Base-by-base conservation (phyloP, 2,329 filamentous ascomycete species). In the Periconia sp. region DNA sequence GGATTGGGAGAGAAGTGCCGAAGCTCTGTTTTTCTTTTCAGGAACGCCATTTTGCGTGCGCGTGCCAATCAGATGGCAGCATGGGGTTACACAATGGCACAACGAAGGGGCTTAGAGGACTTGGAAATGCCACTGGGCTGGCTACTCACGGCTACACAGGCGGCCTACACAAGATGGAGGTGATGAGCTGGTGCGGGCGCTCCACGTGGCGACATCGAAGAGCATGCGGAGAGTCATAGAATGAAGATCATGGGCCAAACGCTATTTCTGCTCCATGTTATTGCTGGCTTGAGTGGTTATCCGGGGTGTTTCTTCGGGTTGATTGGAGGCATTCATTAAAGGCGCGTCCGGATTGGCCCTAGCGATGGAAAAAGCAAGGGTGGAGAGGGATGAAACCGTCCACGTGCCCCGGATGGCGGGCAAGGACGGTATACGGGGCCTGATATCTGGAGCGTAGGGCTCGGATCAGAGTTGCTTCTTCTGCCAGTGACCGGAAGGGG, bases 131-230 rank as follows among this genome's bases (percentile, higher is more conserved):
- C 43, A 46, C 39, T 38, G 9, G 24, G 23, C 30, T 49, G 55
- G 53, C 52, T 56, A 52, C 29, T 42, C 33, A 48, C 50, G 53
- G 52, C 47, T 45, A 52, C 52, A 52, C 46, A 40, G 25, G 26
- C 42, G 46, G 47, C 28, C 42, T 33, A 9, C 22, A 11, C 40
- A 25, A 45, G 32, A 42, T 34, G 38, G n/a, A 40, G 30, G 37
- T 44, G 29, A 38, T 44, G 35, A 25, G 34, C n/a, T 15, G 30
- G 24, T 28, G n/a, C n/a, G n/a, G n/a, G n/a, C n/a, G 56, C 40
- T 43, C 57, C 57, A 61, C 57, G 57, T 61, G 56, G 57, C 52
- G 46, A 38, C 11, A 31, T 33, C 13, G 38, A 28, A 36, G 43
- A 25, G 42, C 39, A 16, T 26, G 16, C 17, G 17, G 41, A 17